Base-by-base conservation (phyloP, 2,329 filamentous ascomycete genomes). In the Pseudogymnoascus sp. region DNA sequence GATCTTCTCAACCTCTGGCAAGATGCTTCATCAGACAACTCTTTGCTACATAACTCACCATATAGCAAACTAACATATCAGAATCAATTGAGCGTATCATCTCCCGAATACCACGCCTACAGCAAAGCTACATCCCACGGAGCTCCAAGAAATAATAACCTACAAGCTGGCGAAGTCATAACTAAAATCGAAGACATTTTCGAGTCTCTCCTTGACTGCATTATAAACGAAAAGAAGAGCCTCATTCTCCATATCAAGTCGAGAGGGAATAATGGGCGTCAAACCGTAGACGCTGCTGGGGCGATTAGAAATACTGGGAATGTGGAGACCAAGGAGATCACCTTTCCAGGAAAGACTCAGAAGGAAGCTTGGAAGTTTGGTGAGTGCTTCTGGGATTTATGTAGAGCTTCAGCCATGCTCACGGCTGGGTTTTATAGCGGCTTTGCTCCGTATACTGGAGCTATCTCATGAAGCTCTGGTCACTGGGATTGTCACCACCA, bases 391-490 rank as follows among this genome's bases (percentile, higher is more conserved):
- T 43, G 41, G 3, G 41, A 21, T 43, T 6, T 10, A 2, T 2
- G 2, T 0, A 13, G 67, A 10, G 62, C 57, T 16, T 68, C 64
- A n/a, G 28, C 16, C 65, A 68, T 28, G 66, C 64, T 51, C 21
- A 8, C 60, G 7, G 41, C 67, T 25, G 67, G 43, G 7, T 51
- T 23, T 54, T 39, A 34, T 19, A 88, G 85, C 82, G 37, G 80
- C 81, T 4, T 69, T 87, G 6, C 74, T 89, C 31, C 78, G 81
- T 7, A 82, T 89, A 57, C 76, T 89, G 10, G 81, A 86, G 68
- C 68, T 86, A 1, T 81, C 82, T 0, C 85, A 86, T 66, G 80
- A 85, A 69, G 84, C 85, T 2, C 75, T 89, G 1, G 75, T 82
- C 0, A 78, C 80, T 0, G 83, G 81, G 1, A 79, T 75, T 7